Evolutionary conservation across 768 basidiomycete genomes (phyloP).

Genomic region (Russula dissimulans): DNA sequence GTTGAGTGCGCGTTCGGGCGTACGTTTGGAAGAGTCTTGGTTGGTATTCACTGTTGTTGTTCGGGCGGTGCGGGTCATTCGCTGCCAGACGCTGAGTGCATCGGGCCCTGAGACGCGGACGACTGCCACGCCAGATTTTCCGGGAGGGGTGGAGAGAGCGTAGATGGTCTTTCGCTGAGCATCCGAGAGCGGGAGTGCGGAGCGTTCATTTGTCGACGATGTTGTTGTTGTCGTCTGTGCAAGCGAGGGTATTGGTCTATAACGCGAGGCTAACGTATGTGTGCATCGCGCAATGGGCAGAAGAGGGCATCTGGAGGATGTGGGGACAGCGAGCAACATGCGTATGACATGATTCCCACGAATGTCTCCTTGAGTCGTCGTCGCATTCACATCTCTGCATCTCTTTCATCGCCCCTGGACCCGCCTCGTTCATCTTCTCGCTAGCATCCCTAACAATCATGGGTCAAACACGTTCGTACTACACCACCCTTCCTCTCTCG

Average conservation of each 20-base stretch:
- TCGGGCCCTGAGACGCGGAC: slow-evolving; percentile 77
- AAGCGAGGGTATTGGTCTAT: too few species aligned
- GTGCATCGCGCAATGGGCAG: neutral
- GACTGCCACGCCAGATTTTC: slow-evolving; percentile 77
- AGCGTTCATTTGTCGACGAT: neutral
- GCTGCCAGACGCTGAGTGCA: slow-evolving; percentile 50
- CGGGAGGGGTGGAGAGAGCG: slow-evolving; percentile 80
- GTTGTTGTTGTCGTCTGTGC: too few species aligned
- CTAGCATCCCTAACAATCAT: slow-evolving; percentile 31
- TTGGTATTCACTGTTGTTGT: neutral
- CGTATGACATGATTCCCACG: neutral
- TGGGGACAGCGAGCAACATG: neutral
- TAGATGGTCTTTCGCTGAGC: slow-evolving; percentile 72
- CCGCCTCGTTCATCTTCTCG: neutral
- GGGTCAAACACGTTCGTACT: slow-evolving; percentile 75
- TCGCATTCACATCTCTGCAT: too few species aligned
- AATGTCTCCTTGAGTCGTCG: neutral
- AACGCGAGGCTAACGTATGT: neutral
- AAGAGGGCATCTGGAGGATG: neutral
- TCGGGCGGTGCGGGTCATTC: slow-evolving; percentile 39
- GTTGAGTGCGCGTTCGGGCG: neutral
- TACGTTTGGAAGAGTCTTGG: neutral
- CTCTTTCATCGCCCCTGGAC: neutral
- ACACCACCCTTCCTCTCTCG: neutral
- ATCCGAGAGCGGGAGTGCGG: slow-evolving; percentile 29